Percentiles rank a stretch among this genome's conserved stretches.
Conservation (phyloP, 306 rosid genomes). For the Chamaecrista fasciculata region DNA sequence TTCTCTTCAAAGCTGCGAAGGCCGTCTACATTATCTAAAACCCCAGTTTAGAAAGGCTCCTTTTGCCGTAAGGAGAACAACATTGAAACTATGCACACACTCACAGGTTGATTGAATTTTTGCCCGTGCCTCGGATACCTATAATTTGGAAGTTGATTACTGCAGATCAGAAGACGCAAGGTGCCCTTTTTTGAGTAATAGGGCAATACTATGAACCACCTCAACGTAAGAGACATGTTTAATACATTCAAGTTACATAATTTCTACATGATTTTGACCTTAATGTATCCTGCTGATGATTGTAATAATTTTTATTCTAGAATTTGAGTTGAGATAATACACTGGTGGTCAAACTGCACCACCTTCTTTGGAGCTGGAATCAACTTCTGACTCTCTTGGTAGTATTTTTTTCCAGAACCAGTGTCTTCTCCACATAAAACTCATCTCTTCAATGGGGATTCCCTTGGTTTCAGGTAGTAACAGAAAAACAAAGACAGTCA, state of each 20-base stretch:
- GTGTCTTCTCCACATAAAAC: slow-evolving; percentile 52
- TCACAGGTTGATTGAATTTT: neutral
- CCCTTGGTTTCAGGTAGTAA: slow-evolving; percentile 76
- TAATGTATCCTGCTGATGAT: neutral
- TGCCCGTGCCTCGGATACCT: neutral
- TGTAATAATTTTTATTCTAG: too few species aligned
- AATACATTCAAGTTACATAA: neutral
- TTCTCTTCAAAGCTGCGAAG: neutral
- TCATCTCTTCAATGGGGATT: slow-evolving; percentile 66
- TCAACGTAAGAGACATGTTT: neutral
- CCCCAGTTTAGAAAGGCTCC: neutral
- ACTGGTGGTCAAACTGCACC: slow-evolving; percentile 3
- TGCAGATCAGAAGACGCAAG: neutral
- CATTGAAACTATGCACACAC: neutral
- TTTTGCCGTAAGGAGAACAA: neutral
- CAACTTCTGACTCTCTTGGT: slow-evolving; percentile 11
- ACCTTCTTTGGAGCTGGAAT: neutral
- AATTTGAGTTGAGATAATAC: neutral
- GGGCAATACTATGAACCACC: neutral
- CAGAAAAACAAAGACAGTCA: slow-evolving; percentile 55
- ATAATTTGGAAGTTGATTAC: neutral
- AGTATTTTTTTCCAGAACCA: slow-evolving; percentile 64
- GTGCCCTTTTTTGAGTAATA: neutral
- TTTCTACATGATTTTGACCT: neutral
- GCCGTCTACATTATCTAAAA: neutral